Base-by-base conservation (phyloP, 305 asterid genomes). In the Fraxinus floribunda region DNA sequence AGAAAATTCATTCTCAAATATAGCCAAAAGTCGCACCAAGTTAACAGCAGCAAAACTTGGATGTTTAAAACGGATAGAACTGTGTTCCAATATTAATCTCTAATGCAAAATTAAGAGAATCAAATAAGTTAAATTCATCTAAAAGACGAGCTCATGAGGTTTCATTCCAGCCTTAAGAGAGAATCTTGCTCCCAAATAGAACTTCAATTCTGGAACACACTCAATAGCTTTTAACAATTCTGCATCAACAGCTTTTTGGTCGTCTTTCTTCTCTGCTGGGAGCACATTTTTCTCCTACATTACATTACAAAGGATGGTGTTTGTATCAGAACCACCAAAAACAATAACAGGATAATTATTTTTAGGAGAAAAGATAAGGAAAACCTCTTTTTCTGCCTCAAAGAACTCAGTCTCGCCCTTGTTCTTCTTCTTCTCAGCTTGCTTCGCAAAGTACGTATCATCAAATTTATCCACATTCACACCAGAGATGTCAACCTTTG, bases 251-350 rank as follows among this genome's bases (percentile, higher is more conserved):
- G 91, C 81, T 76, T 91, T 91, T 78, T 91, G 93, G 78, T 91
- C 93, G n/a, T 88, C 93, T 75, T 91, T 91, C 86, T 88, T 91
- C 78, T 85, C 92, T 7, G 80, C 87, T n/a, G 94, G 90, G 70
- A 91, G 86, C 41, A 68, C 85, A 39, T 84, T 86, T 85, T 91
- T 88, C 46, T 85, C 94, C 94, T 26, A 26, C 30, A 26, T 26
- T 88, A 24, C 13, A 83, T 52, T 60, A 66, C 3, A 30, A 68
- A 20, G 36, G 1, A 44, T 7, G 22, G 30, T n/a, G 26, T 24
- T 24, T 24, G 26, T 24, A 24, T 26, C 30, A 26, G 26, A 52
- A 52, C 64, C 10, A 2, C 26, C 7, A 20, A 38, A 8, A 60
- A 78, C 0, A 4, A 24, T 4, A 32, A 6, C 26, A 29, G 7